A percentile compares a stretch with the other conserved stretches of the same genome.
Evolutionary conservation across 208 protist species (phyloP).

Genomic region (Porcisia hertigi): DNA sequence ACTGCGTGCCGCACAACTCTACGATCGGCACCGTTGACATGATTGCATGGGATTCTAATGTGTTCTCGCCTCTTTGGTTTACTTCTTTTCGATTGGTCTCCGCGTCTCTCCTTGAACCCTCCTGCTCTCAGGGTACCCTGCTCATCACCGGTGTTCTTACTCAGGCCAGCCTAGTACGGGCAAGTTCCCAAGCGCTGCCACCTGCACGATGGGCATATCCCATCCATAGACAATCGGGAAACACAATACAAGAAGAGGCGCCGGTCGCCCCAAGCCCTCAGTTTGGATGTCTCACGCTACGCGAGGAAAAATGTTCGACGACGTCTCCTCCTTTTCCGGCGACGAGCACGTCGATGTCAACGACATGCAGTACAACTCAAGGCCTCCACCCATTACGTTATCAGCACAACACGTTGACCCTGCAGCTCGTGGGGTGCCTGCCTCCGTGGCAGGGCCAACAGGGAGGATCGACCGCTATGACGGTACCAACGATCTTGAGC

Average conservation of each 20-base stretch:
- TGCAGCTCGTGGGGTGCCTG: neutral
- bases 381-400: neutral
- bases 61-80: neutral
- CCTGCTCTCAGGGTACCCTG: neutral
- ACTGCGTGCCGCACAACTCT: neutral
- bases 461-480: neutral
- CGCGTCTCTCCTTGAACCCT: neutral
- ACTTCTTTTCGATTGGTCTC: neutral
- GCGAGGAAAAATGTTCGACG: conserved; percentile 51
- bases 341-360: neutral
- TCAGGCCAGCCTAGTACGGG: neutral
- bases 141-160: neutral
- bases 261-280: neutral
- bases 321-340: conserved; percentile 30
- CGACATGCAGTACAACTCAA: neutral
- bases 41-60: neutral
- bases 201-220: neutral
- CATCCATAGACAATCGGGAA: neutral
- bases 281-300: conserved; percentile 13
- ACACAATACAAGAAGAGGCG: neutral
- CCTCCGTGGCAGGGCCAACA: neutral
- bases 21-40: too few species aligned
- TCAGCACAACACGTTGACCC: conserved; percentile 5
- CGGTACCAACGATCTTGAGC: conserved; percentile 1
- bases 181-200: neutral